Base-by-base conservation (phyloP, 1,139 yeast genomes). In the Torulaspora pretoriensis region DNA sequence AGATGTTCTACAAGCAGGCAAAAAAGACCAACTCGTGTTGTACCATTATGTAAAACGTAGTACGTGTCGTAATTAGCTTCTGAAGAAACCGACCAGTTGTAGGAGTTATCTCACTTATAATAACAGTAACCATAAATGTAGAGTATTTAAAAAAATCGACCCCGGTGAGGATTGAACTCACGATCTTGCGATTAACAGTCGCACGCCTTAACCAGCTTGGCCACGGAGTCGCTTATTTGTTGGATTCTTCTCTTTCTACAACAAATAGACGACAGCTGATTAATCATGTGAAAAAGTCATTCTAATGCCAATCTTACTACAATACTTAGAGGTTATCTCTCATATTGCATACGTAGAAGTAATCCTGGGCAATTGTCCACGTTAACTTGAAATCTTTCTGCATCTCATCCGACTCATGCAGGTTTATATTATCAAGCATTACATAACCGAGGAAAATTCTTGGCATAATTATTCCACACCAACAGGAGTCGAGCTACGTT, bases 11-110 rank as follows among this genome's bases (percentile, higher is more conserved):
- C 73, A 89, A 88, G 65, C 97, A 92, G 68, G 98, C 98, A 30
- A 89, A 90, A 73, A 89, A 88, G 78, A 89, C 97, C 37, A 92
- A 92, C 70, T 87, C 96, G 22, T 92, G 98, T 71, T 94, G 98
- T 72, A 75, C 83, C 17, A 76, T 90, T 55, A 78, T 84, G 75
- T 88, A 68, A 68, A 17, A 10, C n/a, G 17, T 23, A 30, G 23
- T 9, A n/a, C 30, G 9, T 19, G 23, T 25, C 16, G 7, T 19
- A 29, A 29, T 12, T 12, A 26, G 29, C 7, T 19, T 5, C 5
- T 19, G 7, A 19, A 6, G 5, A 19, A 7, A 4, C 7, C 5
- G 22, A 3, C 7, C 22, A 19, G 5, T 19, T 19, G 22, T 19
- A 19, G 22, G 5, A 19, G 22, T 19, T 4, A 6, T 2, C 22